Percentiles rank a stretch among this genome's conserved stretches.
Conservation (phyloP, 768 basidiomycete genomes). For the Boletellus ananas region DNA sequence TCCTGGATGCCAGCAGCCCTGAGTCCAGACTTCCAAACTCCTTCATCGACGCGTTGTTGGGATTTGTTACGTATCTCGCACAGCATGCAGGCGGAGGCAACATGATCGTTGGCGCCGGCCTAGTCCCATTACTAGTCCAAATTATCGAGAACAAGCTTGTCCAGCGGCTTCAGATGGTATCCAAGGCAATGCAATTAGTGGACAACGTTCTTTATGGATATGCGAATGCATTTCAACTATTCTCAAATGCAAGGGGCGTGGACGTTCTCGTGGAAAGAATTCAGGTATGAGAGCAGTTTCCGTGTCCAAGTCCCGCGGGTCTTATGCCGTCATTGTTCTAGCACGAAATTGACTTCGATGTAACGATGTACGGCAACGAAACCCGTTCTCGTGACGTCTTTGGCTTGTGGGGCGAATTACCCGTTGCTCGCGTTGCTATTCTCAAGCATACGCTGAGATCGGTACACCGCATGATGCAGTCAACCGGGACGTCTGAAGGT, state of each 20-base stretch:
- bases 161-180: conserved; percentile 68
- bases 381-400: conserved; percentile 43
- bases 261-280: conserved; percentile 83
- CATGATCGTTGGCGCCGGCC: conserved; percentile 92
- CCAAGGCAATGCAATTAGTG: conserved; percentile 87
- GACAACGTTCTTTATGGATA: conserved; percentile 92
- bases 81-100: conserved; percentile 82
- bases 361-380: conserved; percentile 51
- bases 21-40: conserved; percentile 66
- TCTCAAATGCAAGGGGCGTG: conserved; percentile 81
- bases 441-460: conserved; percentile 89
- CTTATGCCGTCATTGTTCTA: conserved; percentile 27
- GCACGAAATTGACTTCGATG: conserved; percentile 66
- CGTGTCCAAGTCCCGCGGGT: neutral
- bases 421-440: conserved; percentile 72
- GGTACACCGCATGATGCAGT: conserved; percentile 96
- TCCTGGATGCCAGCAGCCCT: conserved; percentile 63
- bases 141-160: conserved; percentile 76
- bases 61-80: conserved; percentile 84
- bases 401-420: conserved; percentile 56
- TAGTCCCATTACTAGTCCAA: conserved; percentile 86
- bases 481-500: conserved; percentile 90
- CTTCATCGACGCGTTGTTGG: conserved; percentile 79
- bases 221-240: conserved; percentile 81
- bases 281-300: conserved; percentile 50